Conservation (phyloP, 1,284 basidiomycete species). For the Ceratobasidium sp. region DNA sequence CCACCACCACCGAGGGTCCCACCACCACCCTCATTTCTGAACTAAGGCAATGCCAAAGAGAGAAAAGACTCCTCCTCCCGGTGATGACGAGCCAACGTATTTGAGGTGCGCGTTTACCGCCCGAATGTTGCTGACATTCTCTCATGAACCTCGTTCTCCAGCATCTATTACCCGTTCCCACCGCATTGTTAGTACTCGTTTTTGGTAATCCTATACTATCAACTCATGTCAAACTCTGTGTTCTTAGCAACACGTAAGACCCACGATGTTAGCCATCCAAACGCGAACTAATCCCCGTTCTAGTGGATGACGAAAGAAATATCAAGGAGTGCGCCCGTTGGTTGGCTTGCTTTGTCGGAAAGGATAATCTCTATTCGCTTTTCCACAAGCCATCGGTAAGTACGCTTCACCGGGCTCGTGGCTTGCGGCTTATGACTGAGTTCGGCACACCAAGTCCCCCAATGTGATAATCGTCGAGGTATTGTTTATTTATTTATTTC, state of each 20-base stretch:
- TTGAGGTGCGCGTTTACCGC: conserved; percentile 10
- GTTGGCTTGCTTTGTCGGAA: conserved; percentile 30
- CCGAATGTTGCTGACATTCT: neutral
- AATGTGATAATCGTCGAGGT: conserved; percentile 41
- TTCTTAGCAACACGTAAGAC: conserved; percentile 29
- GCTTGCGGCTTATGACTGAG: neutral
- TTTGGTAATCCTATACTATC: neutral
- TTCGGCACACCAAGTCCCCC: conserved; percentile 8
- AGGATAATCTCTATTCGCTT: conserved; percentile 23
- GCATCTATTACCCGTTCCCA: conserved; percentile 37
- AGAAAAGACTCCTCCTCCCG: conserved; percentile 39
- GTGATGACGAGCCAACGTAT: conserved; percentile 32
- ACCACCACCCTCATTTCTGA: neutral
- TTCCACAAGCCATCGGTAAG: conserved; percentile 36
- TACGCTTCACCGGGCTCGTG: neutral
- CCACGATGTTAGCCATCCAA: neutral
- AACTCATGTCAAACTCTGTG: neutral
- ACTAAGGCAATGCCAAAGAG: conserved; percentile 24
- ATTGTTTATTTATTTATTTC: neutral
- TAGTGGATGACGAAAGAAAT: conserved; percentile 26
- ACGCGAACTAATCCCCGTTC: neutral
- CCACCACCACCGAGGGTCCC: conserved; percentile 17
- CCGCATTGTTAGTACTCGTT: neutral
- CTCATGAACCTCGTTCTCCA: neutral
- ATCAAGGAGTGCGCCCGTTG: conserved; percentile 29